Conservation (phyloP, 2,329 filamentous ascomycete species). For the Parascedosporium putredinis region DNA sequence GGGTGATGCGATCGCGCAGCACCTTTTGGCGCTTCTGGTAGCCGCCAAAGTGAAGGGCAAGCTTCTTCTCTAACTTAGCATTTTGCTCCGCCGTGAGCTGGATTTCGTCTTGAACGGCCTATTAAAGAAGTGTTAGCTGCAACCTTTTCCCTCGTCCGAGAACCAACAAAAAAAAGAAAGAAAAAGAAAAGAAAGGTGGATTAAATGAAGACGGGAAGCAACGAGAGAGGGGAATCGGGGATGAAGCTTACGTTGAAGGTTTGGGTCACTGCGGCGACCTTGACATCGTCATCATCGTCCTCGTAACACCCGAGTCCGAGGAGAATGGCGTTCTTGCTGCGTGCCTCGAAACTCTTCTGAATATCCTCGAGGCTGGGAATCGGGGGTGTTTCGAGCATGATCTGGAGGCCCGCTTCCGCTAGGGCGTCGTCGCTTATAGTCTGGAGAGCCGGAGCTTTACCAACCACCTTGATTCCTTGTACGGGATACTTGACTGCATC, state of each 20-base stretch:
- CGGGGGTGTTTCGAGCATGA: constrained; percentile 58
- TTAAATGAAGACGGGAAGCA: not conserved
- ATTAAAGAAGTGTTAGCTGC: constrained; percentile 6
- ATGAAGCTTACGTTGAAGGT: constrained; percentile 59
- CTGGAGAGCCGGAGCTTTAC: constrained; percentile 48
- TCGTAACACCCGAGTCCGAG: constrained; percentile 74
- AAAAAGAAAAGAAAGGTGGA: not conserved
- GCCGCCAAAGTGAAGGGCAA: constrained; percentile 76
- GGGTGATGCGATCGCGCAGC: constrained; percentile 66
- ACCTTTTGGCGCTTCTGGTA: constrained; percentile 80
- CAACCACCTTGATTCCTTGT: constrained; percentile 55
- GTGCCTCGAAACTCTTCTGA: constrained; percentile 41
- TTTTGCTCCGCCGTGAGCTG: constrained; percentile 65
- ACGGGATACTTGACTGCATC: constrained; percentile 69
- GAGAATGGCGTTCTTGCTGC: constrained; percentile 47
- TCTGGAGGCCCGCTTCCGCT: constrained; percentile 63
- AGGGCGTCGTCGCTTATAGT: constrained; percentile 61
- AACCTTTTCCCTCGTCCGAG: too few relatives aligned
- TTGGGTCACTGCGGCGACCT: constrained; percentile 49
- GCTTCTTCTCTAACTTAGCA: constrained; percentile 87
- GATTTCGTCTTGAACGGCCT: constrained; percentile 65
- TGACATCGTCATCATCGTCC: constrained; percentile 64
- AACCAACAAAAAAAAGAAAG: not conserved
- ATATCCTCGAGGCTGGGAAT: constrained; percentile 39
- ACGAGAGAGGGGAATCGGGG: not conserved